phyloP scores from a whole-genome alignment of 768 basidiomycete species.

The Mycena epipterygia region DNA sequence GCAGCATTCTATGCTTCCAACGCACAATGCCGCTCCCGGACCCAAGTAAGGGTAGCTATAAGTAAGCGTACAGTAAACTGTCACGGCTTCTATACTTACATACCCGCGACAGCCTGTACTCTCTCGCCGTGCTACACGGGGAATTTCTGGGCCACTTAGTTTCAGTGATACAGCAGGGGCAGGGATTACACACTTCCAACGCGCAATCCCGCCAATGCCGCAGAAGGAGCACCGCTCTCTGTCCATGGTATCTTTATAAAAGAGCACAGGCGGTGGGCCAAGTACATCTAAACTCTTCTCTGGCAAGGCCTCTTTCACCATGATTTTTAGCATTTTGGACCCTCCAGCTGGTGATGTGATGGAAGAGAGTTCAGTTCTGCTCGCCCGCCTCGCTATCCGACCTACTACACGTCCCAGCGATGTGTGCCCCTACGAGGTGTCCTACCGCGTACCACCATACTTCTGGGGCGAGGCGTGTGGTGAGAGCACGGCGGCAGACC shows the following conservation, averaged over 20 bases:
- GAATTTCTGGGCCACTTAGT: too few relatives aligned
- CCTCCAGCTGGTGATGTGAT: constrained; percentile 10
- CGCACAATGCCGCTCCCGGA: too few relatives aligned
- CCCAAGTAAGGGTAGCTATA: too few relatives aligned
- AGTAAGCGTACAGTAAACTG: too few relatives aligned
- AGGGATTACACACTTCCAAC: too few relatives aligned
- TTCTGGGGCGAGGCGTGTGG: constrained; percentile 12
- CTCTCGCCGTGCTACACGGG: too few relatives aligned
- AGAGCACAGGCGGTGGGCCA: background rate
- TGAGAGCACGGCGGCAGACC: background rate
- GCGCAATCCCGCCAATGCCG: too few relatives aligned
- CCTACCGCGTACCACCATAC: constrained; percentile 20
- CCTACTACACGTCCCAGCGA: constrained; percentile 4
- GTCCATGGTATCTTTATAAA: constrained; percentile 1
- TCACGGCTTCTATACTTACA: too few relatives aligned
- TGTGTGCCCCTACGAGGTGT: constrained; percentile 8
- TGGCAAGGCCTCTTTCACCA: background rate
- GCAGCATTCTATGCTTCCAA: too few relatives aligned
- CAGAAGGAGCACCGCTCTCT: constrained; percentile 3
- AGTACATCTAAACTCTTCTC: constrained; percentile 1
- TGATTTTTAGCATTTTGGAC: background rate
- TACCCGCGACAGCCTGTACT: too few relatives aligned
- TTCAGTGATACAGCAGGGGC: too few relatives aligned
- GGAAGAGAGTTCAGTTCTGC: constrained; percentile 9
- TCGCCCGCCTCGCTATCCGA: constrained; percentile 3